These are phyloP conservation scores for Kodamaea anthophila DNA, from an alignment of 1,139 yeast species.

Conservation along the genomic window DNA sequence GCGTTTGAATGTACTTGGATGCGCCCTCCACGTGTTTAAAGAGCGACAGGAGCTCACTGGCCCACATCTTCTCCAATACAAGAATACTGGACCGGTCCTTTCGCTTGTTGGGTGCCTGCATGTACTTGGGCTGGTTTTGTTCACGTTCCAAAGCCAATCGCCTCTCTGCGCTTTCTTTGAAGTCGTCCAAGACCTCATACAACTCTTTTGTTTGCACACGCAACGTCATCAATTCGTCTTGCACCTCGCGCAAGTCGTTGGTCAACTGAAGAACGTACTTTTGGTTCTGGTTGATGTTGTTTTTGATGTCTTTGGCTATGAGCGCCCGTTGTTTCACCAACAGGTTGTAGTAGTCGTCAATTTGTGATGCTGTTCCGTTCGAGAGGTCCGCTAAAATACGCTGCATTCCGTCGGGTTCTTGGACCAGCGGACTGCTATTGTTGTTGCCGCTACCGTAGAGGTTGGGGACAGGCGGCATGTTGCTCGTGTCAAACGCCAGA, in stretches of 20 bases:
- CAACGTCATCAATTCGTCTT: constrained; percentile 56
- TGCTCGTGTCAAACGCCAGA: constrained; percentile 21
- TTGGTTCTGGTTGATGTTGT: constrained; percentile 64
- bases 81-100: constrained; percentile 65
- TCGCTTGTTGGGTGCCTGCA: constrained; percentile 12
- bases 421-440: constrained; percentile 11
- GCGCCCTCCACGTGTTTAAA: constrained; percentile 89
- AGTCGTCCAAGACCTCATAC: constrained; percentile 57
- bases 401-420: constrained; percentile 13
- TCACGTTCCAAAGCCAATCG: constrained; percentile 39
- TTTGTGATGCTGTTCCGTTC: constrained; percentile 66
- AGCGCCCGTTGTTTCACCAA: constrained; percentile 47
- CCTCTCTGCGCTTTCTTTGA: constrained; percentile 64
- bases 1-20: constrained; percentile 68
- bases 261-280: constrained; percentile 67
- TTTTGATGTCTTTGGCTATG: constrained; percentile 59
- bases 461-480: constrained; percentile 38
- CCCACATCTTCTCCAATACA: constrained; percentile 78
- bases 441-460: constrained; percentile 12
- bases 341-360: constrained; percentile 62
- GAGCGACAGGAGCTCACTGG: constrained; percentile 60
- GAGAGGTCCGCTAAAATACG: constrained; percentile 51
- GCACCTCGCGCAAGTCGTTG: constrained; percentile 55
- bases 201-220: constrained; percentile 58
- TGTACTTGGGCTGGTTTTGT: neutral